phyloP scores from a whole-genome alignment of 306 rosid species.

The Neltuma alba region DNA sequence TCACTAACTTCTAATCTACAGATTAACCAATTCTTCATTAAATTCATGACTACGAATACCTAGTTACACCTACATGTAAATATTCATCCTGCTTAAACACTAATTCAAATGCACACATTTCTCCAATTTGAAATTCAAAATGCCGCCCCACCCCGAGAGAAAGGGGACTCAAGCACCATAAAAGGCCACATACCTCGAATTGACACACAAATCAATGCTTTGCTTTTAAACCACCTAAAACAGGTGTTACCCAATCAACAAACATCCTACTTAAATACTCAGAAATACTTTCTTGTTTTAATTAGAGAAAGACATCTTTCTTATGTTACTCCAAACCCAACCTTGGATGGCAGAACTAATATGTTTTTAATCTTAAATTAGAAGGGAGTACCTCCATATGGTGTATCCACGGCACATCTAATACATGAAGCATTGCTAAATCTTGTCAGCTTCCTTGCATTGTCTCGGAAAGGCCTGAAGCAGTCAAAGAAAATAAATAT shows the following conservation, averaged over 20 bases:
- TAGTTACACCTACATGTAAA: neutral
- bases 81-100: neutral
- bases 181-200: neutral
- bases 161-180: neutral
- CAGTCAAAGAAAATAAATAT: neutral
- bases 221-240: neutral
- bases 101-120: neutral
- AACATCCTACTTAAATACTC: neutral
- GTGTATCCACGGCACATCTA: slow-evolving; percentile 74
- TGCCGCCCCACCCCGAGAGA: neutral
- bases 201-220: neutral
- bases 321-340: neutral
- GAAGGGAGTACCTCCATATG: slow-evolving; percentile 66
- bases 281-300: neutral
- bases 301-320: neutral
- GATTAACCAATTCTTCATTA: neutral
- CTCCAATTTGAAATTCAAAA: neutral
- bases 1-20: neutral
- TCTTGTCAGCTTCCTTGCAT: slow-evolving; percentile 31
- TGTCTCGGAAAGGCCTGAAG: slow-evolving; percentile 48
- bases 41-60: neutral
- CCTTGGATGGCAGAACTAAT: neutral
- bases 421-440: slow-evolving; percentile 25
- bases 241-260: neutral
- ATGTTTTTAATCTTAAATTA: neutral